Percentiles rank a stretch among this genome's conserved stretches.
Conservation (phyloP, 2,329 filamentous ascomycete species). For the Teratosphaeria pseudoeucalypti region DNA sequence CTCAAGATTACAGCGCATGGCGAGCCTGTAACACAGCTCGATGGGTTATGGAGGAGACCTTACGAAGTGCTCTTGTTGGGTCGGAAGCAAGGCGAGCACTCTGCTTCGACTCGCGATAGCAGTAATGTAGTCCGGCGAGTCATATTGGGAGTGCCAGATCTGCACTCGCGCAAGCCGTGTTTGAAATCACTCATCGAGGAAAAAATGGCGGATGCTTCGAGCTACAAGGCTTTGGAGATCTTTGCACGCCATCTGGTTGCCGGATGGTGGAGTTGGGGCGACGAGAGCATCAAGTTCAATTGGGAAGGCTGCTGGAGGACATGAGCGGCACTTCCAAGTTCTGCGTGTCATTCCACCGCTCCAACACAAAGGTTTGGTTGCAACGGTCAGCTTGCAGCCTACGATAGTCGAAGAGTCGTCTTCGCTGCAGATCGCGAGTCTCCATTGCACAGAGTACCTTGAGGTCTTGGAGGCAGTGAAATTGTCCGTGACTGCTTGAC, state of each 20-base stretch:
- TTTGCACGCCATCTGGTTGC: conserved; percentile 65
- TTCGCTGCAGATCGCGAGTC: no score
- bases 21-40: conserved; percentile 52
- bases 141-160: conserved; percentile 59
- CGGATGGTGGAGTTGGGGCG: conserved; percentile 71
- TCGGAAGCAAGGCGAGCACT: conserved; percentile 17
- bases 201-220: conserved; percentile 34
- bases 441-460: no score
- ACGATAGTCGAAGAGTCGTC: no score
- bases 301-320: conserved; percentile 41
- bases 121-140: conserved; percentile 40
- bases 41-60: conserved; percentile 59
- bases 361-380: not conserved
- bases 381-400: not conserved
- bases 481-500: no score
- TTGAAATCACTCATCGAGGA: conserved; percentile 50
- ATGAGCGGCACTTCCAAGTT: not conserved
- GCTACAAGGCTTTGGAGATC: conserved; percentile 57
- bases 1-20: conserved; percentile 59
- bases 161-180: conserved; percentile 71
- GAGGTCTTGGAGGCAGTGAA: no score
- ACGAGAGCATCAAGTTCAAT: conserved; percentile 64
- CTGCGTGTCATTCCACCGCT: no score
- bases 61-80: conserved; percentile 64
- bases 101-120: not conserved